Percentiles rank a stretch among this genome's conserved stretches.
phyloP scores from a whole-genome alignment of 495 filamentous ascomycete genomes.

The Pyrenula massariospora region DNA sequence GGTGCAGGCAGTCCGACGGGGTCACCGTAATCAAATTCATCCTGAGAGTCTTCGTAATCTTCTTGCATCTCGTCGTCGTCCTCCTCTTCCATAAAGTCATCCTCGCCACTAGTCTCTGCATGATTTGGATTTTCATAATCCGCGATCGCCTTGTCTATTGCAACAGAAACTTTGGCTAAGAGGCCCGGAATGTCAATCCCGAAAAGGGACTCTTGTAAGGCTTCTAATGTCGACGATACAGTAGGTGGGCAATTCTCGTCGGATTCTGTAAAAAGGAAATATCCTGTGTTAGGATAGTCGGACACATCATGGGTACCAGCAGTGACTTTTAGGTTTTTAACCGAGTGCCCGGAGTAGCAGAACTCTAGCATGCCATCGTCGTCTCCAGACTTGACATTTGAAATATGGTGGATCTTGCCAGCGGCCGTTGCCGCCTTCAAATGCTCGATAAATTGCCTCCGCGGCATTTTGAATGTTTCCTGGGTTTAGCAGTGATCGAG shows the following conservation, averaged over 20 bases:
- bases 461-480: conserved; percentile 33
- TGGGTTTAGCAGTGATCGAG: not conserved
- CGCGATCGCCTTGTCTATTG: conserved; percentile 18
- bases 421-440: conserved; percentile 24
- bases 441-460: conserved; percentile 40
- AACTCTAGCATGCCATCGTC: conserved; percentile 55
- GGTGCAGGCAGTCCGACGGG: conserved; percentile 7
- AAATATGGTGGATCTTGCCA: conserved; percentile 25
- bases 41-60: conserved; percentile 5
- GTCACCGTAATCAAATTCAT: conserved; percentile 2
- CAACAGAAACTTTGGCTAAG: conserved; percentile 24
- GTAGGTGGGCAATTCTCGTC: conserved; percentile 28
- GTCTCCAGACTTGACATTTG: conserved; percentile 39
- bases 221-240: conserved; percentile 35
- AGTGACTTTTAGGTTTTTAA: not conserved
- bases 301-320: conserved; percentile 32
- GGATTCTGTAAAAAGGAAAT: conserved; percentile 45
- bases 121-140: conserved; percentile 12
- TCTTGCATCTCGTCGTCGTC: conserved; percentile 17
- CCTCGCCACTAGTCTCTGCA: conserved; percentile 19
- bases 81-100: conserved; percentile 21
- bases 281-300: conserved; percentile 56
- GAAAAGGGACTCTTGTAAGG: conserved; percentile 15
- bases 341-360: conserved; percentile 23
- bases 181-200: conserved; percentile 19